Evolutionary conservation across 1,284 basidiomycete species (phyloP).

Genomic region (Volvariella surrecta): DNA sequence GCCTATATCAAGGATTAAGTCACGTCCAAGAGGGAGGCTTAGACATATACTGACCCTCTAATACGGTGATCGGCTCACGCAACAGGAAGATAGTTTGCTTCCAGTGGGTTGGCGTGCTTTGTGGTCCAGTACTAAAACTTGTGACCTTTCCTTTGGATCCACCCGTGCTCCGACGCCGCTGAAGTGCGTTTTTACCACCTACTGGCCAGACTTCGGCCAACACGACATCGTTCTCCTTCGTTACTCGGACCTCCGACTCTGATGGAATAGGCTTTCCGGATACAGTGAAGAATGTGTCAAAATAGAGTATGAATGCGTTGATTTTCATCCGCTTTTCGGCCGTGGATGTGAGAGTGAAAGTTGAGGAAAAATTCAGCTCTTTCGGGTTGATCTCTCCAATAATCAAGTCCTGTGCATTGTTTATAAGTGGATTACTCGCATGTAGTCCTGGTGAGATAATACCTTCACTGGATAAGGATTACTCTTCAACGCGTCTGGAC

Average conservation of each 20-base stretch:
- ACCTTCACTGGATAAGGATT: slow-evolving; percentile 66
- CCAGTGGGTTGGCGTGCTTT: slow-evolving; percentile 92
- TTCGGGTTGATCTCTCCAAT: slow-evolving; percentile 54
- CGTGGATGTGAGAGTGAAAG: slow-evolving; percentile 64
- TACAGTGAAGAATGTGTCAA: slow-evolving; percentile 86
- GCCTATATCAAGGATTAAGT: slow-evolving; percentile 32
- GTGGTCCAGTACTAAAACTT: slow-evolving; percentile 90
- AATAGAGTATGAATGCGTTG: slow-evolving; percentile 85
- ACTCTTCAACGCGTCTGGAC: slow-evolving; percentile 63
- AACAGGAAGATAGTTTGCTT: slow-evolving; percentile 93
- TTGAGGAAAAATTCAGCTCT: slow-evolving; percentile 72
- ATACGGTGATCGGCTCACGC: slow-evolving; percentile 66
- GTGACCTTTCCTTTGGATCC: slow-evolving; percentile 45
- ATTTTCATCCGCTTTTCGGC: slow-evolving; percentile 54
- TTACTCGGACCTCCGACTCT: slow-evolving; percentile 39
- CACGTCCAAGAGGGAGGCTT: slow-evolving; percentile 3
- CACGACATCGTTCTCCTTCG: slow-evolving; percentile 50
- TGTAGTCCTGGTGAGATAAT: slow-evolving; percentile 8
- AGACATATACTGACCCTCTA: slow-evolving; percentile 46
- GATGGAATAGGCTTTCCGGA: slow-evolving; percentile 46
- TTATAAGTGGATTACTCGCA: slow-evolving; percentile 2
- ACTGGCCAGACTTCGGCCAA: slow-evolving; percentile 73
- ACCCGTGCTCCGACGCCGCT: slow-evolving; percentile 40
- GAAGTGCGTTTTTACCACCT: slow-evolving; percentile 46
- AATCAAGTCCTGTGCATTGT: slow-evolving; percentile 55